A percentile compares a stretch with the other conserved stretches of the same genome.
Conservation (phyloP, 768 basidiomycete species). For the Fomitopsis pulvina region DNA sequence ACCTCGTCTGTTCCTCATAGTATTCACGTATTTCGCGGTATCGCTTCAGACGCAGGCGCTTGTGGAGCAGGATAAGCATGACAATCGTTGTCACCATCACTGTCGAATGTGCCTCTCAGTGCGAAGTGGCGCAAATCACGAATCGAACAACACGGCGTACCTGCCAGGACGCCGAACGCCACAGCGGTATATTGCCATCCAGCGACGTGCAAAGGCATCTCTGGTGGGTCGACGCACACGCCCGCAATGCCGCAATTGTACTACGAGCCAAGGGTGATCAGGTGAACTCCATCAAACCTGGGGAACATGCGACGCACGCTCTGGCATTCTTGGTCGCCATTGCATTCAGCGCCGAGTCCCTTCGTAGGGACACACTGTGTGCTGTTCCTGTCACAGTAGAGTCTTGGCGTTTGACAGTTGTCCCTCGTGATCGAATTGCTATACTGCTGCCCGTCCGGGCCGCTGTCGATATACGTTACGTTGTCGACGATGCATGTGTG, state of each 20-base stretch:
- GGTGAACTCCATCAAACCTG: neutral
- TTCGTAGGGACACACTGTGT: conserved; percentile 41
- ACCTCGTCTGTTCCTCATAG: conserved; percentile 41
- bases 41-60: conserved; percentile 30
- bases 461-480: conserved; percentile 43
- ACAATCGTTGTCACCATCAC: conserved; percentile 33
- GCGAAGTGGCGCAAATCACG: neutral
- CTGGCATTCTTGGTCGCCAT: conserved; percentile 48
- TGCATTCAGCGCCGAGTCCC: conserved; percentile 35
- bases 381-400: conserved; percentile 46
- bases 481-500: conserved; percentile 47
- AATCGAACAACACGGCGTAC: conserved; percentile 25
- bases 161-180: conserved; percentile 28
- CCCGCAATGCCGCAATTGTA: conserved; percentile 25
- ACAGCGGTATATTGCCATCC: conserved; percentile 41
- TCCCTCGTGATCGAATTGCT: conserved; percentile 47
- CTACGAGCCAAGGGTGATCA: conserved; percentile 6
- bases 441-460: conserved; percentile 31
- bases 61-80: conserved; percentile 35
- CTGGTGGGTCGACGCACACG: conserved; percentile 29
- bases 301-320: conserved; percentile 24
- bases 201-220: conserved; percentile 31
- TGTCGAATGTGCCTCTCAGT: no score
- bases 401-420: conserved; percentile 47
- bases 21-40: conserved; percentile 40